Evolutionary conservation across 2,329 filamentous ascomycete genomes (phyloP).

Genomic region (Penicillium griseofulvum): DNA sequence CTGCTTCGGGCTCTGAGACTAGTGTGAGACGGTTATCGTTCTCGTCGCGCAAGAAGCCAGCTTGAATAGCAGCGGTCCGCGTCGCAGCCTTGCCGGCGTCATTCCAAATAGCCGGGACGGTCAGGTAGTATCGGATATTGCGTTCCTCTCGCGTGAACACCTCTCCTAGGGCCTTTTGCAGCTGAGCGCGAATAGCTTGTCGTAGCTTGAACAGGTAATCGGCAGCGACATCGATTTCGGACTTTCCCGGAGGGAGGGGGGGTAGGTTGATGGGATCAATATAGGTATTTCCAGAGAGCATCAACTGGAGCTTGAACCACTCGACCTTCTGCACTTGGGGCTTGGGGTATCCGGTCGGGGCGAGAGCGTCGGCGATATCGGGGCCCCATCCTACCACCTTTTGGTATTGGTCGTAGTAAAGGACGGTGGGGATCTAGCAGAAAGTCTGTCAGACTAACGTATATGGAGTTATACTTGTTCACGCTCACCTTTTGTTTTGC

Average conservation of each 20-base stretch:
- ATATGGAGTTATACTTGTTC: not conserved
- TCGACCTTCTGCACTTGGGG: slow-evolving; percentile 97
- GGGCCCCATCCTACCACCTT: slow-evolving; percentile 99
- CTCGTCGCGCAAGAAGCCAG: slow-evolving; percentile 92
- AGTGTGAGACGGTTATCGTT: slow-evolving; percentile 95
- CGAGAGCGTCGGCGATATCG: slow-evolving; percentile 94
- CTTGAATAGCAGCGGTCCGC: slow-evolving; percentile 91
- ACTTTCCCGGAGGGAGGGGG: slow-evolving; percentile 94
- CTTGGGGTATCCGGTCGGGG: slow-evolving; percentile 96
- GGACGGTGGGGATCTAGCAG: slow-evolving; percentile 82
- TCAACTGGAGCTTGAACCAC: slow-evolving; percentile 99
- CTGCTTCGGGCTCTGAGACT: slow-evolving; percentile 94
- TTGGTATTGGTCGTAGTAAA: slow-evolving; percentile 99
- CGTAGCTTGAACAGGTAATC: slow-evolving; percentile 98
- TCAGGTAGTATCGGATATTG: slow-evolving; percentile 96
- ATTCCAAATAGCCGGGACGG: slow-evolving; percentile 99
- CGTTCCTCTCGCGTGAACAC: slow-evolving; percentile 98
- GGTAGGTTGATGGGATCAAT: slow-evolving; percentile 99
- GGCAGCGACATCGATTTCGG: slow-evolving; percentile 97
- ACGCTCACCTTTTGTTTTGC: slow-evolving; percentile 89
- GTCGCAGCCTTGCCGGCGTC: slow-evolving; percentile 97
- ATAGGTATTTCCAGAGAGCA: slow-evolving; percentile 98
- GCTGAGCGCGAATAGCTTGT: slow-evolving; percentile 90
- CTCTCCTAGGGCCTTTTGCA: slow-evolving; percentile 94
- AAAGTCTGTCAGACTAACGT: not conserved